Conservation (phyloP, 208 protist genomes). For the Willaertia magna region DNA sequence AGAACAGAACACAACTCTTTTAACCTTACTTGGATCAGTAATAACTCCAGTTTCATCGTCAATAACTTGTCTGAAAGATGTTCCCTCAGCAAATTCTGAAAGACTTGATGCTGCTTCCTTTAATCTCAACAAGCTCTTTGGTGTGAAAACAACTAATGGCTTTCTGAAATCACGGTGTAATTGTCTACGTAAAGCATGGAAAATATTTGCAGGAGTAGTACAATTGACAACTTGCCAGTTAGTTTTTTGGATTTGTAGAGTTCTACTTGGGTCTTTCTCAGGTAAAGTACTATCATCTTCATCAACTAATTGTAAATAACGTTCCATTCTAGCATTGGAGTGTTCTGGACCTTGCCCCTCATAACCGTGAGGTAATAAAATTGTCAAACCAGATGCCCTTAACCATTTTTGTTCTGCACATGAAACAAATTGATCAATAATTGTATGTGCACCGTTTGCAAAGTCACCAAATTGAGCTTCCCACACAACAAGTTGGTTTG, state of each 20-base stretch:
- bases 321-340: conserved; percentile 86
- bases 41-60: conserved; percentile 31
- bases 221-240: conserved; percentile 78
- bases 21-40: conserved; percentile 39
- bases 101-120: conserved; percentile 11
- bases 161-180: conserved; percentile 93
- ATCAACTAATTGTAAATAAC: conserved; percentile 89
- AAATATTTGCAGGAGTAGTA: conserved; percentile 95
- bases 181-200: conserved; percentile 93
- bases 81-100: conserved; percentile 8
- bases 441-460: conserved; percentile 89
- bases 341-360: conserved; percentile 92
- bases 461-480: conserved; percentile 98
- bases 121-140: conserved; percentile 64
- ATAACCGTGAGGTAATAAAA: conserved; percentile 95
- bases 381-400: conserved; percentile 77
- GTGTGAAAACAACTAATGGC: conserved; percentile 84
- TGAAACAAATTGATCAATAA: conserved; percentile 93
- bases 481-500: conserved; percentile 89
- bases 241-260: conserved; percentile 52
- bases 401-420: conserved; percentile 93
- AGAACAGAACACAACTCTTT: conserved; percentile 80
- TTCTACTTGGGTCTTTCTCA: conserved; percentile 46
- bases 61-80: conserved; percentile 61
- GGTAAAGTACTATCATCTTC: conserved; percentile 70